These are phyloP conservation scores for Cyclotella atomus DNA, from an alignment of 108 stramenopile genomes.

Conservation along the genomic window DNA sequence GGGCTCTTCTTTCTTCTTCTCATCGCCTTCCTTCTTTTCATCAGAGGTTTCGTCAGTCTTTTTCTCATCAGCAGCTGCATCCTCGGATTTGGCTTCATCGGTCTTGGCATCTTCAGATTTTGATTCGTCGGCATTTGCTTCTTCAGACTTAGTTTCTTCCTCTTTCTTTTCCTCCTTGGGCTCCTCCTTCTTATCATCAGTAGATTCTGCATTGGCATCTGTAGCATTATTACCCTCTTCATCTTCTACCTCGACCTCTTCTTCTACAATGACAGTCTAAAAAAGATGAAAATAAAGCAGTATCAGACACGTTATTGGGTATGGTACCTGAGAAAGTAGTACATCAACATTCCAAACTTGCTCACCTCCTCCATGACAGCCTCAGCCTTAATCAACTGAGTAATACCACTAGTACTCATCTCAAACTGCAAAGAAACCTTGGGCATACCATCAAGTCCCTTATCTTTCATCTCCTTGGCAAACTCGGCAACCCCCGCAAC, in stretches of 20 bases:
- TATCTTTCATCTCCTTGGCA: slow-evolving; percentile 92
- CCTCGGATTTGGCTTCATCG: slow-evolving; percentile 36
- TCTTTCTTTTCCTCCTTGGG: too few relatives aligned
- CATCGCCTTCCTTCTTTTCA: slow-evolving; percentile 51
- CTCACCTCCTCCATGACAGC: slow-evolving; percentile 95
- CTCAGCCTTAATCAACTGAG: slow-evolving; percentile 91
- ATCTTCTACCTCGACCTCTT: slow-evolving; percentile 85
- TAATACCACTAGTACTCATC: slow-evolving; percentile 87
- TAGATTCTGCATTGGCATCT: neutral
- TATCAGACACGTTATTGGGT: too few relatives aligned
- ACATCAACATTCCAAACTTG: too few relatives aligned
- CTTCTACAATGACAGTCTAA: slow-evolving; percentile 77
- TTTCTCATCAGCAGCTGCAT: slow-evolving; percentile 4
- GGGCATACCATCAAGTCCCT: slow-evolving; percentile 83
- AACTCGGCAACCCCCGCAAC: slow-evolving; percentile 91
- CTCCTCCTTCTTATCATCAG: slow-evolving; percentile 18
- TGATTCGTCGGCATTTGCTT: slow-evolving; percentile 61
- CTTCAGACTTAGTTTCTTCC: too few relatives aligned
- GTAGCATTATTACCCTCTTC: slow-evolving; percentile 44
- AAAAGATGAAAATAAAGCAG: too few relatives aligned
- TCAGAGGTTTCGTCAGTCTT: slow-evolving; percentile 41
- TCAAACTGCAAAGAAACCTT: slow-evolving; percentile 97
- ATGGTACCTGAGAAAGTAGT: too few relatives aligned
- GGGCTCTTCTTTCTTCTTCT: slow-evolving; percentile 38
- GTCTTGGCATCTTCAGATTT: slow-evolving; percentile 79